These are phyloP conservation scores for Lagenidium sp. DNA, from an alignment of 352 stramenopile species.

Conservation along the genomic window DNA sequence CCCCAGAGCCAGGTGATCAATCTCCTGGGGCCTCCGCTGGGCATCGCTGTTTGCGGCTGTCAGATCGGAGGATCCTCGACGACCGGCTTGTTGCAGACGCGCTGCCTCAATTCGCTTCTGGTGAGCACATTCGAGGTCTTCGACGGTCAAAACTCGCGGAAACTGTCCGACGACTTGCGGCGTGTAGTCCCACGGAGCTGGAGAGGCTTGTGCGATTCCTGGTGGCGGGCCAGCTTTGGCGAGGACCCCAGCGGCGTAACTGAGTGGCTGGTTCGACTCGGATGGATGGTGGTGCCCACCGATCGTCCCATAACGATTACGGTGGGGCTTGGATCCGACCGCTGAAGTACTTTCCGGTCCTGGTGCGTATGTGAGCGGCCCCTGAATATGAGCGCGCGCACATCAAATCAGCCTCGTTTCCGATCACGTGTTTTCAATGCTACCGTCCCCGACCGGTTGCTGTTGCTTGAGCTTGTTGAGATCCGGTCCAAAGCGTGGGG, in stretches of 20 bases:
- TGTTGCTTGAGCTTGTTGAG: constrained; percentile 23
- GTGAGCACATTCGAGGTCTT: constrained; percentile 18
- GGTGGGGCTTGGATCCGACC: constrained; percentile 1
- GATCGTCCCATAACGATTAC: constrained; percentile 27
- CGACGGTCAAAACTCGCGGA: constrained; percentile 23
- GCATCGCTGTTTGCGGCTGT: no score
- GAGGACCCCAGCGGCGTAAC: constrained; percentile 2
- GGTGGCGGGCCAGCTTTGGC: constrained; percentile 1
- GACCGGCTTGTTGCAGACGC: not conserved
- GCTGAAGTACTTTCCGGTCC: constrained; percentile 8
- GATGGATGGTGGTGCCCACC: constrained; percentile 17
- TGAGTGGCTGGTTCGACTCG: constrained; percentile 1
- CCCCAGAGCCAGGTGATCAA: constrained; percentile 24
- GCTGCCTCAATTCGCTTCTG: constrained; percentile 1
- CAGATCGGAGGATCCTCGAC: not conserved
- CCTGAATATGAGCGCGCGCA: constrained; percentile 8
- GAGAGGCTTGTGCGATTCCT: constrained; percentile 5
- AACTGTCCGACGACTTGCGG: constrained; percentile 31
- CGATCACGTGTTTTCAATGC: no score
- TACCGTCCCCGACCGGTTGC: constrained; percentile 22
- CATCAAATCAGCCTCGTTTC: no score
- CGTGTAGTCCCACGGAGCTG: constrained; percentile 27
- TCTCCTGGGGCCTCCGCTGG: constrained; percentile 2
- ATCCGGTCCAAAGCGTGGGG: constrained; percentile 38
- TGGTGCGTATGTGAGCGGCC: constrained; percentile 34